A percentile compares a stretch with the other conserved stretches of the same genome.
These are phyloP conservation scores for Microbotryum intermedium DNA, from an alignment of 1,284 basidiomycete genomes.

Conservation along the genomic window DNA sequence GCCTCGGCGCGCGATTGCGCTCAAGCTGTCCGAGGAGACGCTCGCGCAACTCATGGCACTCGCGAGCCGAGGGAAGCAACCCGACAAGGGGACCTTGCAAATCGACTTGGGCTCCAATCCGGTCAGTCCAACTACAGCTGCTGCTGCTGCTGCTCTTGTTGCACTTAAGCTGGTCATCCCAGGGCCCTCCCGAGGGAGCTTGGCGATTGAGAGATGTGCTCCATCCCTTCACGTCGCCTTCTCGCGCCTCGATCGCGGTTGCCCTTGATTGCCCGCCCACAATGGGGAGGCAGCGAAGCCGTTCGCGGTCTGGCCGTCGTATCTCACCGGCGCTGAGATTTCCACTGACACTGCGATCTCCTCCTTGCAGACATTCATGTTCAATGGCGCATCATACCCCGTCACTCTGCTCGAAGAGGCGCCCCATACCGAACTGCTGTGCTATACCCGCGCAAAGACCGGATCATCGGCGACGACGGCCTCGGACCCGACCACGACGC, in stretches of 20 bases:
- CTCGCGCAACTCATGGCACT: conserved; percentile 12
- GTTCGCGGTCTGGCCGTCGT: conserved; percentile 2
- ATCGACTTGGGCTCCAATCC: conserved; percentile 4
- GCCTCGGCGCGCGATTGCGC: conserved; percentile 11
- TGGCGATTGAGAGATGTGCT: no score
- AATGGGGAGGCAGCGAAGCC: neutral
- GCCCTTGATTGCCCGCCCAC: neutral
- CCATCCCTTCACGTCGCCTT: no score
- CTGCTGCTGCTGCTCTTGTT: no score
- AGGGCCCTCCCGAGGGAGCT: no score
- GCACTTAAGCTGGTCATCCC: no score
- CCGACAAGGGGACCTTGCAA: neutral
- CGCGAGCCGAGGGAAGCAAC: neutral
- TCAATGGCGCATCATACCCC: conserved; percentile 13
- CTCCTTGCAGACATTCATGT: conserved; percentile 7
- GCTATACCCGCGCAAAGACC: neutral
- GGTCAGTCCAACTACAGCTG: neutral
- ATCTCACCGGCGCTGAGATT: neutral
- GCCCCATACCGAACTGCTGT: conserved; percentile 13
- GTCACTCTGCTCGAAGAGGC: conserved; percentile 18
- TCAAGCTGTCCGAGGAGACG: conserved; percentile 18
- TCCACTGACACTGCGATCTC: neutral
- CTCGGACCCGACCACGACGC: neutral
- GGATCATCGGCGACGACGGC: neutral
- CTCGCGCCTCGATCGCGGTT: neutral